phyloP scores from a whole-genome alignment of 2,329 filamentous ascomycete genomes.

The Talaromyces amestolkiae region DNA sequence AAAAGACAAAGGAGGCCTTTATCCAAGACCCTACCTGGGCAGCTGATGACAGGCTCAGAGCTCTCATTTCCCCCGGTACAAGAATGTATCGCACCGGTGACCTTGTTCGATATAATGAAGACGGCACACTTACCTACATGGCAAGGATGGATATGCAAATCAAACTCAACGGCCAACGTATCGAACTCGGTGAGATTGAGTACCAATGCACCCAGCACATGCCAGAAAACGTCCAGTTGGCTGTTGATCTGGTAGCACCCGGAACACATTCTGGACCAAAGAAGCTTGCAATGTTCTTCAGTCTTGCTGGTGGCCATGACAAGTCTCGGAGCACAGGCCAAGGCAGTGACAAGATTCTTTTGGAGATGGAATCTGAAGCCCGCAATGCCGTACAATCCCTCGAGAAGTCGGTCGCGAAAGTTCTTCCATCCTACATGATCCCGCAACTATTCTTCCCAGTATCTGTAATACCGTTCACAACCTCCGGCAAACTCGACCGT shows the following conservation, averaged over 20 bases:
- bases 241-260: conserved; percentile 43
- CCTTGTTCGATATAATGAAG: conserved; percentile 34
- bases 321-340: not conserved
- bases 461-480: conserved; percentile 14
- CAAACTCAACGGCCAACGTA: conserved; percentile 44
- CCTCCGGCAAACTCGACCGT: conserved; percentile 19
- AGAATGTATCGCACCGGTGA: conserved; percentile 39
- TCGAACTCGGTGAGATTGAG: conserved; percentile 46
- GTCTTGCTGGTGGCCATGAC: conserved; percentile 21
- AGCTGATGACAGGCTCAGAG: conserved; percentile 22
- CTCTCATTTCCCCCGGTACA: conserved; percentile 16
- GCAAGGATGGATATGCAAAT: conserved; percentile 41
- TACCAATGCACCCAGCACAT: conserved; percentile 26
- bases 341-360: conserved; percentile 24
- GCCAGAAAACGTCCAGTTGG: conserved; percentile 38
- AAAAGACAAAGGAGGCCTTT: conserved; percentile 37
- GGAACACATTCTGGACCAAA: conserved; percentile 32
- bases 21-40: conserved; percentile 36
- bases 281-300: conserved; percentile 37
- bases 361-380: conserved; percentile 28
- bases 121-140: conserved; percentile 36
- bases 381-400: conserved; percentile 28
- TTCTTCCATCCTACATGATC: conserved; percentile 20
- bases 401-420: conserved; percentile 27
- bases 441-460: conserved; percentile 18